phyloP scores from a whole-genome alignment of 352 stramenopile species.

The Globisporangium heterothallicum region DNA sequence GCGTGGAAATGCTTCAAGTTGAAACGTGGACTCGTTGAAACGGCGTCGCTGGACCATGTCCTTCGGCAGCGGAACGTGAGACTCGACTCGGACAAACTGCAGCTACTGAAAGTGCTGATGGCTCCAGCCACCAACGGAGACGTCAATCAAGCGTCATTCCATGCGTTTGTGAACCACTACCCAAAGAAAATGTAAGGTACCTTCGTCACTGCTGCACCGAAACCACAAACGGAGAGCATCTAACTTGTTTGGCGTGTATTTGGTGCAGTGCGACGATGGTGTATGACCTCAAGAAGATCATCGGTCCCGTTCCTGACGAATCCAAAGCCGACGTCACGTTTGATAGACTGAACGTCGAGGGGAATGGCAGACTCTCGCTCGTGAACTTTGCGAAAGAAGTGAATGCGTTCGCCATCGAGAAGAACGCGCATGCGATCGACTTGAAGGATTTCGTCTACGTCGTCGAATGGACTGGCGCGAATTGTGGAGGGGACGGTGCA shows the following conservation, averaged over 20 bases:
- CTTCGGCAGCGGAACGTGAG: constrained; percentile 50
- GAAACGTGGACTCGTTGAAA: constrained; percentile 48
- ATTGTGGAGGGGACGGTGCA: constrained; percentile 57
- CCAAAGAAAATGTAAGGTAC: constrained; percentile 69
- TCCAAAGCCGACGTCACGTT: constrained; percentile 42
- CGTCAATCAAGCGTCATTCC: constrained; percentile 54
- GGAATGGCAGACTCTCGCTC: constrained; percentile 63
- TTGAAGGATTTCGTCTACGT: constrained; percentile 73
- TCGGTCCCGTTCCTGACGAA: constrained; percentile 34
- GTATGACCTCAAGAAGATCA: constrained; percentile 69
- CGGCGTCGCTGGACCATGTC: constrained; percentile 50
- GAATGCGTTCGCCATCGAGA: constrained; percentile 51
- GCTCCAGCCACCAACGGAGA: constrained; percentile 54
- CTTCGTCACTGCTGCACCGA: neutral
- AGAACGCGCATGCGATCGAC: constrained; percentile 40
- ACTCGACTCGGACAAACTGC: constrained; percentile 45
- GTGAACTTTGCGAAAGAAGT: constrained; percentile 51
- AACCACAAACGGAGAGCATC: too few relatives aligned
- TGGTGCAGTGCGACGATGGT: constrained; percentile 42
- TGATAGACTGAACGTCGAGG: constrained; percentile 68
- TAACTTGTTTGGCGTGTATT: neutral
- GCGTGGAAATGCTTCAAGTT: constrained; percentile 70
- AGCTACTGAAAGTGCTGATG: constrained; percentile 59
- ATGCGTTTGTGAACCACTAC: constrained; percentile 77
- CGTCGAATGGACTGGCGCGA: constrained; percentile 67